A percentile compares a stretch with the other conserved stretches of the same genome.
These are phyloP conservation scores for Termitomyces sp. DNA, from an alignment of 1,284 basidiomycete species.

Conservation along the genomic window DNA sequence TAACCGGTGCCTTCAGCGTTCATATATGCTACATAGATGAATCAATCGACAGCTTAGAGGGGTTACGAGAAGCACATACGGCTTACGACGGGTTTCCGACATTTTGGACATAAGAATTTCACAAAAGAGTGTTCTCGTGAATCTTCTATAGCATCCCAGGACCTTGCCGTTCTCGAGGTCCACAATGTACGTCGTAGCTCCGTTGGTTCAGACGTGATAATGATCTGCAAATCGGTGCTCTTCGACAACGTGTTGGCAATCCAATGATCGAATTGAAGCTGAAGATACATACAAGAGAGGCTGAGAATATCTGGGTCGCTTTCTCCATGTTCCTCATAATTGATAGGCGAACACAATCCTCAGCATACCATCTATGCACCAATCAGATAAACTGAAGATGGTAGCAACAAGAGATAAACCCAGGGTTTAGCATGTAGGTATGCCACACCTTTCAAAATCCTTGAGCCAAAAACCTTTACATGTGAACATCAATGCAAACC, in stretches of 20 bases:
- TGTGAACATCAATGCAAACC: not conserved
- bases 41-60: not conserved
- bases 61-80: slow-evolving; percentile 18
- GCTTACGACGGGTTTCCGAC: slow-evolving; percentile 19
- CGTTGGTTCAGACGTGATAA: slow-evolving; percentile 8
- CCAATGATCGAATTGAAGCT: too few species aligned
- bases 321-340: slow-evolving; percentile 20
- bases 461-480: not conserved
- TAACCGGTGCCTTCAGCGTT: slow-evolving; percentile 32
- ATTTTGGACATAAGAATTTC: slow-evolving; percentile 31
- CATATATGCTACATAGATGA: slow-evolving; percentile 27
- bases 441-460: slow-evolving; percentile 35
- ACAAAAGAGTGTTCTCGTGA: slow-evolving; percentile 20
- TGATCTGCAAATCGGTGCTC: slow-evolving; percentile 6
- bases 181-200: slow-evolving; percentile 22
- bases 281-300: slow-evolving; percentile 24
- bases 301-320: slow-evolving; percentile 20
- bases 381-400: not conserved
- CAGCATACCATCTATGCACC: slow-evolving; percentile 34
- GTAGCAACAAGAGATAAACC: slow-evolving; percentile 22
- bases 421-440: slow-evolving; percentile 44
- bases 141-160: slow-evolving; percentile 34
- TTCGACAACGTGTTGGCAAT: not conserved
- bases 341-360: slow-evolving; percentile 32
- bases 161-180: slow-evolving; percentile 24